Evolutionary conservation across 495 filamentous ascomycete genomes (phyloP).

Genomic region (Daldinia decipiens): DNA sequence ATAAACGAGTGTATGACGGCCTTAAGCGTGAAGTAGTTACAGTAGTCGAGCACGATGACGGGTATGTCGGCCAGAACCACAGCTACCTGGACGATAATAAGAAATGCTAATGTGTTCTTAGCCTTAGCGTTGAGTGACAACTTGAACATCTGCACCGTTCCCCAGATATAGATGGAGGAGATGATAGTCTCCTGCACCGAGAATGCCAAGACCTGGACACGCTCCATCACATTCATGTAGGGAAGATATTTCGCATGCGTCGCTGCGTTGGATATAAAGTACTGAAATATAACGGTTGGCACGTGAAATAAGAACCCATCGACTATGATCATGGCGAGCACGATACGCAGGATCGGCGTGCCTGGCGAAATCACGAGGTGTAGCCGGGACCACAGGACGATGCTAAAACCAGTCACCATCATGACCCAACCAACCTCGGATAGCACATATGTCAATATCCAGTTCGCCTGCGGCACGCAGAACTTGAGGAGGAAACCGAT

Average conservation of each 20-base stretch:
- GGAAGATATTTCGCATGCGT: conserved; percentile 54
- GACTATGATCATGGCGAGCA: conserved; percentile 68
- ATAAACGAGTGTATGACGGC: conserved; percentile 68
- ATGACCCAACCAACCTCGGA: conserved; percentile 67
- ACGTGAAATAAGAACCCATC: conserved; percentile 65
- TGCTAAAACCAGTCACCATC: conserved; percentile 73
- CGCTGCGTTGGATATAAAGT: conserved; percentile 51
- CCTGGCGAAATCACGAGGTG: conserved; percentile 65
- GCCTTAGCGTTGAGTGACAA: conserved; percentile 55
- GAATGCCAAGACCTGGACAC: conserved; percentile 72
- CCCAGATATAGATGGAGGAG: conserved; percentile 68
- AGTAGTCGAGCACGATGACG: conserved; percentile 67
- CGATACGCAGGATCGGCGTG: conserved; percentile 58
- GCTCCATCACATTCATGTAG: conserved; percentile 64
- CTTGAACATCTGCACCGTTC: conserved; percentile 61
- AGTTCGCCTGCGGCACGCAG: conserved; percentile 58
- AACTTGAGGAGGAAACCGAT: conserved; percentile 71
- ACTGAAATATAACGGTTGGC: conserved; percentile 67
- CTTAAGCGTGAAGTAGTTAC: conserved; percentile 66
- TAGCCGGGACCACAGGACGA: conserved; percentile 75
- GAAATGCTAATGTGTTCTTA: conserved; percentile 57
- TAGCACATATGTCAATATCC: conserved; percentile 57
- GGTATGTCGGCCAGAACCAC: conserved; percentile 58
- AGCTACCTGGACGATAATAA: conserved; percentile 66
- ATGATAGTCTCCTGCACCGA: conserved; percentile 70